Conservation (phyloP, 192 early-diverging fungal species). For the Chytriomyces sp. region DNA sequence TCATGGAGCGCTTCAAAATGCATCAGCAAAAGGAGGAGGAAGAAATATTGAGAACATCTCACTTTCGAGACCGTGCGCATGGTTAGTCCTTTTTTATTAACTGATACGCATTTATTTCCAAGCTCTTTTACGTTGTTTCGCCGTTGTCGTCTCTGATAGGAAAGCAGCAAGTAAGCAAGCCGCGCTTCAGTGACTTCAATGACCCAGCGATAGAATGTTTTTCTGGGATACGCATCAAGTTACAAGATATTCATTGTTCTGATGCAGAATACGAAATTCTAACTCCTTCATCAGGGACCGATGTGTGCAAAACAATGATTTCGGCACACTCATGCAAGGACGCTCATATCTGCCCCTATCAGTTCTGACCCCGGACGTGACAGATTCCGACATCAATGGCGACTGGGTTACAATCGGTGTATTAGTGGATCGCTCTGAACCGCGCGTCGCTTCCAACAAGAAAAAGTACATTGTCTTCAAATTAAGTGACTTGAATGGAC, state of each 20-base stretch:
- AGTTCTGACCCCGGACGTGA: not conserved
- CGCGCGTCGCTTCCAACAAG: constrained; percentile 33
- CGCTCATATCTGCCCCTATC: constrained; percentile 12
- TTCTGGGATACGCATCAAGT: constrained; percentile 15
- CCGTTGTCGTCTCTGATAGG: not conserved
- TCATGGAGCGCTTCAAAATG: not conserved
- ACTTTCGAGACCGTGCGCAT: constrained; percentile 14
- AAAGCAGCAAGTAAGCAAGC: not conserved
- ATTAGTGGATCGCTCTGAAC: constrained; percentile 31
- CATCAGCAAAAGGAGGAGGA: not conserved
- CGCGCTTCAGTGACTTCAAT: not conserved
- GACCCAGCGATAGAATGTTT: constrained; percentile 26
- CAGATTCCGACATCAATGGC: constrained; percentile 37
- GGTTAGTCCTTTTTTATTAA: not conserved
- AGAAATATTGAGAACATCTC: not conserved
- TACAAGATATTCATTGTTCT: not conserved
- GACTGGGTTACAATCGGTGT: constrained; percentile 53
- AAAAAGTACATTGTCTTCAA: constrained; percentile 40
- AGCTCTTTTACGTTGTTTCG: not conserved
- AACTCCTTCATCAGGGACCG: not conserved
- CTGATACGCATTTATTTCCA: not conserved
- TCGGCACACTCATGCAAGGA: not conserved
- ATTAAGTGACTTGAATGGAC: constrained; percentile 41
- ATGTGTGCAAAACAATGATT: not conserved
- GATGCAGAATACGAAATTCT: not conserved